Evolutionary conservation across 2,329 filamentous ascomycete genomes (phyloP).

Genomic region (Cladosporium sp.): DNA sequence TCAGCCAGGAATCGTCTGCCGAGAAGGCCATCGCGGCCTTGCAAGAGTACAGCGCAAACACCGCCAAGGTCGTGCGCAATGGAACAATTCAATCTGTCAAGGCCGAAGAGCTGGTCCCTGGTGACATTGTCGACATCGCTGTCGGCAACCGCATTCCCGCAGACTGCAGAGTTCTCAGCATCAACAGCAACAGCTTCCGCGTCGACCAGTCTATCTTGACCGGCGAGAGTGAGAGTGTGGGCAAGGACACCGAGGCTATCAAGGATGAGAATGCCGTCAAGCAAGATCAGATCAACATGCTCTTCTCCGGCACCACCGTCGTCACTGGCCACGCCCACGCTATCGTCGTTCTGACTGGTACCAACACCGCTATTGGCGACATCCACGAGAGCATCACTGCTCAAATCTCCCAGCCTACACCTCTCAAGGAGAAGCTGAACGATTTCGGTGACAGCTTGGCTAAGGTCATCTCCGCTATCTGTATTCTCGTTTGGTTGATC

Average conservation of each 20-base stretch:
- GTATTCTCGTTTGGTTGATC: slow-evolving; percentile 95
- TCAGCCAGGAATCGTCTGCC: slow-evolving; percentile 97
- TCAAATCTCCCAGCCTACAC: slow-evolving; percentile 96
- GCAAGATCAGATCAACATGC: slow-evolving; percentile 96
- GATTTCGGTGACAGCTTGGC: slow-evolving; percentile 95
- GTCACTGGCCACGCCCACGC: slow-evolving; percentile 91
- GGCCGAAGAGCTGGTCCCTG: slow-evolving; percentile 95
- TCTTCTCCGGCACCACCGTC: slow-evolving; percentile 97
- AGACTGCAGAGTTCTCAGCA: slow-evolving; percentile 84
- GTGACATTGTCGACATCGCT: slow-evolving; percentile 83
- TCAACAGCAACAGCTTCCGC: slow-evolving; percentile 96
- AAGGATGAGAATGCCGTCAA: slow-evolving; percentile 83
- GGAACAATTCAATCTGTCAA: slow-evolving; percentile 79
- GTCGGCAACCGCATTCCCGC: slow-evolving; percentile 93
- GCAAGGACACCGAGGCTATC: slow-evolving; percentile 72
- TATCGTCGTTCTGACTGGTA: slow-evolving; percentile 85
- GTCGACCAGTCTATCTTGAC: slow-evolving; percentile 97
- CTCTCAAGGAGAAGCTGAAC: slow-evolving; percentile 97
- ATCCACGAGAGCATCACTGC: slow-evolving; percentile 98
- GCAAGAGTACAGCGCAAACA: slow-evolving; percentile 98
- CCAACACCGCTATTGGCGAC: slow-evolving; percentile 91
- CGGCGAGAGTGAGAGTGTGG: slow-evolving; percentile 94
- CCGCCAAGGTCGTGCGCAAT: slow-evolving; percentile 88
- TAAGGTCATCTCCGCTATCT: slow-evolving; percentile 98
- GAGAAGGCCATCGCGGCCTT: slow-evolving; percentile 97